Percentiles rank a stretch among this genome's conserved stretches.
phyloP scores from a whole-genome alignment of 1,139 yeast genomes.

The Entelexis sorbosivorans region DNA sequence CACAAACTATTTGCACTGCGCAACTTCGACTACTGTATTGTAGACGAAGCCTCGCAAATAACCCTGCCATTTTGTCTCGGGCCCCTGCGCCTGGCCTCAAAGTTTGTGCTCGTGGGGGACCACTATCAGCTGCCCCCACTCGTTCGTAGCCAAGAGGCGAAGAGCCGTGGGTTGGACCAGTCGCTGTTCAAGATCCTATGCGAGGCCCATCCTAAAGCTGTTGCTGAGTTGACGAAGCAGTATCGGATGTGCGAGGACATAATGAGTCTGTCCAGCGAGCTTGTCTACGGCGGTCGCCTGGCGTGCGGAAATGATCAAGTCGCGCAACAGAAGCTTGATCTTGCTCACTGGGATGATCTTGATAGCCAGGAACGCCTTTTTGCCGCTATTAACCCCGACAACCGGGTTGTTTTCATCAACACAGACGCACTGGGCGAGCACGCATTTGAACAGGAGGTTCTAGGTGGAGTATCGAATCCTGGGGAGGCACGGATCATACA shows the following conservation, averaged over 20 bases:
- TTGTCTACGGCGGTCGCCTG: conserved; percentile 64
- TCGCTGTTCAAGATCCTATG: conserved; percentile 68
- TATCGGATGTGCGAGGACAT: conserved; percentile 89
- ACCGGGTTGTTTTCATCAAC: conserved; percentile 58
- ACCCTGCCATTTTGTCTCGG: conserved; percentile 86
- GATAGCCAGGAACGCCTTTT: conserved; percentile 33
- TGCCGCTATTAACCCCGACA: conserved; percentile 35
- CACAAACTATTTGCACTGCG: conserved; percentile 44
- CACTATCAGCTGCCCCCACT: conserved; percentile 86
- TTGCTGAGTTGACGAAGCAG: conserved; percentile 66
- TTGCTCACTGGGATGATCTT: conserved; percentile 1
- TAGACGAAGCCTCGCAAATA: conserved; percentile 95
- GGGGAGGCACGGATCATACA: conserved; percentile 58
- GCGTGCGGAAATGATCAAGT: conserved; percentile 63
- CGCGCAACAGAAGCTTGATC: conserved; percentile 38
- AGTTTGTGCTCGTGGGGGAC: conserved; percentile 86
- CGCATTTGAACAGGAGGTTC: conserved; percentile 45
- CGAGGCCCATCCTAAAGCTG: conserved; percentile 58
- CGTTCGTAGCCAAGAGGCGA: conserved; percentile 43
- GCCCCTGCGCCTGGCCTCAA: conserved; percentile 65
- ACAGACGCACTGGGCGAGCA: conserved; percentile 50
- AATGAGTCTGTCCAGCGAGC: conserved; percentile 67
- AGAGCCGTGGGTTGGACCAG: conserved; percentile 52
- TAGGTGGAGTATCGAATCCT: conserved; percentile 61
- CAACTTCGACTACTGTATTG: conserved; percentile 78